Conservation (phyloP, 2,329 filamentous ascomycete genomes). For the Ceratocystis destructans region DNA sequence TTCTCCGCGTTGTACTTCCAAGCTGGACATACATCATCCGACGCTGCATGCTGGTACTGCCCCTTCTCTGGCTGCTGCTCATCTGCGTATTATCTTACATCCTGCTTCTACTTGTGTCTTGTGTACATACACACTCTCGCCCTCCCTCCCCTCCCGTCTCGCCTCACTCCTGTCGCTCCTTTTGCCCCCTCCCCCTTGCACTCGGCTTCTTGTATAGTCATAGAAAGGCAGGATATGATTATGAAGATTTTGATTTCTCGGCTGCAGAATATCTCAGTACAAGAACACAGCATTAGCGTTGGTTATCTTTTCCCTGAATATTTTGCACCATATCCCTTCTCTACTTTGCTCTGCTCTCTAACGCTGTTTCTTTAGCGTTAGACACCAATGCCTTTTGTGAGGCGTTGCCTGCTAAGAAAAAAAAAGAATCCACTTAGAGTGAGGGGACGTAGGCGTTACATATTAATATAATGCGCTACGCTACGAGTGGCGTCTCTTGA, state of each 20-base stretch:
- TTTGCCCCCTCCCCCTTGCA: neutral
- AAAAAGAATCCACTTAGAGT: no score
- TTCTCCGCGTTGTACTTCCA: neutral
- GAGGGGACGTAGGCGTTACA: neutral
- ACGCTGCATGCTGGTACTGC: neutral
- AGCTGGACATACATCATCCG: conserved; percentile 5
- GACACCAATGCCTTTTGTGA: neutral
- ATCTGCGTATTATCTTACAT: neutral
- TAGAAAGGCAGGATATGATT: neutral
- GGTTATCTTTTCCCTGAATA: neutral
- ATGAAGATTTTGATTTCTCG: neutral
- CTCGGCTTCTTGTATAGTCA: neutral
- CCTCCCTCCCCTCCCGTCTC: neutral
- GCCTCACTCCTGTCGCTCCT: no score
- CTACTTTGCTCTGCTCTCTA: neutral
- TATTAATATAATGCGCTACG: neutral
- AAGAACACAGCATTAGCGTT: conserved; percentile 1
- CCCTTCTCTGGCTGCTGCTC: neutral
- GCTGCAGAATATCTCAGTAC: neutral
- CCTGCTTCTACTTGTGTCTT: neutral
- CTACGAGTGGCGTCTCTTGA: neutral
- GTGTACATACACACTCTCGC: neutral
- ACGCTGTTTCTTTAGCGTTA: neutral
- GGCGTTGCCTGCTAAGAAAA: no score
- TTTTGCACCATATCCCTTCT: neutral